phyloP scores from a whole-genome alignment of 306 rosid genomes.

The Dalbergia cochinchinensis region DNA sequence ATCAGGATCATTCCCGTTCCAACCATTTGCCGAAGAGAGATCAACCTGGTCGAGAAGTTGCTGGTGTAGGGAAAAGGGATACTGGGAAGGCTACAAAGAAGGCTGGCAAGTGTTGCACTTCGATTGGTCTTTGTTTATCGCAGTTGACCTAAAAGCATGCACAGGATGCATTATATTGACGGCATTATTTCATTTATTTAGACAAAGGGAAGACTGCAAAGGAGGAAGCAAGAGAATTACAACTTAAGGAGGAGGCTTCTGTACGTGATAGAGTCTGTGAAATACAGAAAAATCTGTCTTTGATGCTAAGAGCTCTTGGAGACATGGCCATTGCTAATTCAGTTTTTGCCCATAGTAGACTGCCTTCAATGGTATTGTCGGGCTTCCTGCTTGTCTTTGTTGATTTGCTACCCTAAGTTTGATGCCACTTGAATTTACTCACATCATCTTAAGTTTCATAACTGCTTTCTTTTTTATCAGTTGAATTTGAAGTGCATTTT shows the following conservation, averaged over 20 bases:
- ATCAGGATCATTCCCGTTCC: conserved; percentile 67
- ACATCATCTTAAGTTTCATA: conserved; percentile 6
- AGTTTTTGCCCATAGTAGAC: conserved; percentile 88
- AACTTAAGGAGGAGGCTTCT: conserved; percentile 85
- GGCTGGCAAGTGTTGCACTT: conserved; percentile 70
- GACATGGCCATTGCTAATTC: conserved; percentile 90
- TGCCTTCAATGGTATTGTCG: conserved; percentile 82
- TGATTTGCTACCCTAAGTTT: conserved; percentile 34
- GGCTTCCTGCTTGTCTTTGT: conserved; percentile 27
- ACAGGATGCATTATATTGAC: not conserved
- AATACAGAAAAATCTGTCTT: conserved; percentile 71
- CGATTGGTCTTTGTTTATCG: conserved; percentile 34
- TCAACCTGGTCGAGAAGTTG: conserved; percentile 64
- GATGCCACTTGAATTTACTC: conserved; percentile 40
- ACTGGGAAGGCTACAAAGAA: conserved; percentile 73
- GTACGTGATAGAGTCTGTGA: conserved; percentile 72
- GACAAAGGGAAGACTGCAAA: conserved; percentile 93
- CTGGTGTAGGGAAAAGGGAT: conserved; percentile 77
- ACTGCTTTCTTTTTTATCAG: not conserved
- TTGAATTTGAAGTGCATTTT: conserved; percentile 20
- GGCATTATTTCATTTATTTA: conserved; percentile 40
- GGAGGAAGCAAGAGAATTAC: conserved; percentile 92
- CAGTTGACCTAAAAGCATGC: conserved; percentile 6
- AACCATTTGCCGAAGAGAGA: conserved; percentile 77
- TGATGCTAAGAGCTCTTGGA: conserved; percentile 86